phyloP scores from a whole-genome alignment of 768 basidiomycete genomes.

The Obba rivulosa region DNA sequence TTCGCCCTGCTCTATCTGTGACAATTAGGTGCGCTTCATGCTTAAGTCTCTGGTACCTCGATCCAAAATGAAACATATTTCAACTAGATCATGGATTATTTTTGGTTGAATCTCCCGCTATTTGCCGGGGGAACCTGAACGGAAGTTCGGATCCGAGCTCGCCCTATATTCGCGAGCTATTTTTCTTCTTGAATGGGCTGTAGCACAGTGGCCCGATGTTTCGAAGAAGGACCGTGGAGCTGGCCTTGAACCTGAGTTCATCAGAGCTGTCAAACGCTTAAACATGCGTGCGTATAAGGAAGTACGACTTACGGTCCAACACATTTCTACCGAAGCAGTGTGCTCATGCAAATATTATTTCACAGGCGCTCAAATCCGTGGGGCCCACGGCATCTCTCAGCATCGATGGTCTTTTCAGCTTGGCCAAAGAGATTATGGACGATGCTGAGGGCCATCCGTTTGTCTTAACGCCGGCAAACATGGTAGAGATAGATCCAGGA shows the following conservation, averaged over 20 bases:
- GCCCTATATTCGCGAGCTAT: too few relatives aligned
- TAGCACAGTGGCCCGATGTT: conserved; percentile 9
- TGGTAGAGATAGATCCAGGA: conserved; percentile 10
- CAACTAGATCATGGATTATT: not conserved
- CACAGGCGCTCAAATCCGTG: too few relatives aligned
- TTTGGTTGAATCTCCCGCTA: not conserved
- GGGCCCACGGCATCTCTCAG: conserved; percentile 2
- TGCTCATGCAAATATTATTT: too few relatives aligned
- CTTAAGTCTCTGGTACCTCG: too few relatives aligned
- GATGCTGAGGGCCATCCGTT: conserved; percentile 6
- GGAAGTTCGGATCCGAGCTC: too few relatives aligned
- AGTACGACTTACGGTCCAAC: not conserved
- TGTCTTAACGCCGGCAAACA: conserved; percentile 5
- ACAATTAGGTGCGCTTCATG: too few relatives aligned
- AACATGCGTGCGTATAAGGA: conserved; percentile 9
- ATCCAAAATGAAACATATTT: too few relatives aligned
- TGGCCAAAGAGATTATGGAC: conserved; percentile 12
- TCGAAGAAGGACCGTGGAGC: conserved; percentile 5
- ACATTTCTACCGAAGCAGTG: not conserved
- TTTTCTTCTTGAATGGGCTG: too few relatives aligned
- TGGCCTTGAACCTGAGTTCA: conserved; percentile 9
- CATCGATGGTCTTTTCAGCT: conserved; percentile 10
- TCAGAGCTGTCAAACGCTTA: conserved; percentile 8
- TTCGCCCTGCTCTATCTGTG: too few relatives aligned
- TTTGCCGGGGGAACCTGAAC: not conserved